Evolutionary conservation across 805 yeast species (phyloP), one percentile per base, ranked within the genome.

Genomic region (Brettanomyces nanus): DNA sequence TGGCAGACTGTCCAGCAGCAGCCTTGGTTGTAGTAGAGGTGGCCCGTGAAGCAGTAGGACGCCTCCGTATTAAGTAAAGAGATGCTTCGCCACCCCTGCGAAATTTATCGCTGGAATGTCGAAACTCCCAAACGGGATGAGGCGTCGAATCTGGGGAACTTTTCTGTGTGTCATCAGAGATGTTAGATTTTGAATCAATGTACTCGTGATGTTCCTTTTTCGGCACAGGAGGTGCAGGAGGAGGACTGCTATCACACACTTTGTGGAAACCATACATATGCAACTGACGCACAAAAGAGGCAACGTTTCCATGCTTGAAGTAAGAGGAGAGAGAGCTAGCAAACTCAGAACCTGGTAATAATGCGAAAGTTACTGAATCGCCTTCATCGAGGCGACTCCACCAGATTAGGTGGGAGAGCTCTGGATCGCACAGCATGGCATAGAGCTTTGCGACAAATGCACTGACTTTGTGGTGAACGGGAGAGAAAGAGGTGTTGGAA

Each of bases 251-350:
- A 42, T 73, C 77, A 43, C 63, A 73, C 5, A 74, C 79, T 62
- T 89, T 87, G 59, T 89, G 96, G 64, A 89, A 87, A 1, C 96
- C 96, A 57, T 87, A 87, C 97, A 89, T 90, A 65, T 90, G 95
- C 33, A 89, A 66, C 61, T 90, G 97, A 33, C 97, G 75, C 26
- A 90, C 95, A 64, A 90, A 90, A 43, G 90, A 79, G 19, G 95
- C 86, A 21, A 89, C 86, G 54, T 90, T 90, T 3, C 95, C 94
- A 62, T 89, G 97, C 57, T 90, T 90, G 68, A 90, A 89, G 57
- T 84, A 87, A 33, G 69, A 68, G n/a, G 82, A 76, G 35, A 82
- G 54, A 1, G 74, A 73, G 28, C 64, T 61, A 9, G 81, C 75
- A 54, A 79, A 79, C 44, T 76, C 81, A 21, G 75, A 65, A 14